Conservation (phyloP, 129 eudicot genomes). For the Tagetes erecta region DNA sequence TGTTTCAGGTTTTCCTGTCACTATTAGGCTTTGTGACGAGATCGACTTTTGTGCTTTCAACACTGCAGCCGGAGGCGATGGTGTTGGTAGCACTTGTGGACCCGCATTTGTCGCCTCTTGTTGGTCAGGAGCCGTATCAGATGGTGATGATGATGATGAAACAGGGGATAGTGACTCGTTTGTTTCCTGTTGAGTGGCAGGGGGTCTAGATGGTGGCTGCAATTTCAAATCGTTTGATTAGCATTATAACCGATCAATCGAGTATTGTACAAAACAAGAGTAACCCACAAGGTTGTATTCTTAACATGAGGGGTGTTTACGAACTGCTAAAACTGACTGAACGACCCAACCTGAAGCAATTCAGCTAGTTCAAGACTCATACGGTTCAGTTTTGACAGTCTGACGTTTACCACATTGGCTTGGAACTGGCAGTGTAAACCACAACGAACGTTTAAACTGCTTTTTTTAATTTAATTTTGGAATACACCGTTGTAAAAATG, state of each 20-base stretch:
- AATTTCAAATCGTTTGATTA: conserved; percentile 13
- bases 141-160: conserved; percentile 22
- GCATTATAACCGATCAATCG: neutral
- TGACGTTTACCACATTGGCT: neutral
- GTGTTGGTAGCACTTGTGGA: conserved; percentile 30
- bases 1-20: conserved; percentile 28
- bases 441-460: too few species aligned
- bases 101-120: conserved; percentile 29
- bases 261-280: neutral
- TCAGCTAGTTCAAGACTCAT: too few species aligned
- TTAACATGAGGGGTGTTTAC: too few species aligned
- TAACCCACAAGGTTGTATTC: too few species aligned
- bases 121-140: conserved; percentile 43
- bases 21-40: conserved; percentile 30
- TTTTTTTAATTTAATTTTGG: too few species aligned
- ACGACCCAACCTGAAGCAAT: too few species aligned
- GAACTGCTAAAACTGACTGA: too few species aligned
- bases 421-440: neutral
- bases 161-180: conserved; percentile 50
- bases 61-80: conserved; percentile 37
- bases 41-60: conserved; percentile 42
- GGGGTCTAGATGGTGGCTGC: conserved; percentile 51
- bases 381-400: too few species aligned
- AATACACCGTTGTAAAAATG: neutral
- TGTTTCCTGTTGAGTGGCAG: conserved; percentile 25